phyloP scores from a whole-genome alignment of 345 rosid species.

The Lepidium sativum region DNA sequence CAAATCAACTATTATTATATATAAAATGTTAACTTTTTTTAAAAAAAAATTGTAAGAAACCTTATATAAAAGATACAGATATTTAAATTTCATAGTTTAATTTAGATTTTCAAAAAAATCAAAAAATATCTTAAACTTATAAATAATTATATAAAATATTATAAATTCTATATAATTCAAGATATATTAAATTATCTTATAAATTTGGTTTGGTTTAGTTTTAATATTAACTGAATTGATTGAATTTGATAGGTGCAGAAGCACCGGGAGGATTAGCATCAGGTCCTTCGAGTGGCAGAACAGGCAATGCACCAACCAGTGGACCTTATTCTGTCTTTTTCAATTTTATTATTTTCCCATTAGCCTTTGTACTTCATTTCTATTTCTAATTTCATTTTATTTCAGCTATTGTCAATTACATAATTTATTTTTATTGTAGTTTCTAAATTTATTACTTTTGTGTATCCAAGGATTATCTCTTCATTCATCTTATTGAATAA shows the following conservation, averaged over 20 bases:
- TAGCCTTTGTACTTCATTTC: constrained; percentile 9
- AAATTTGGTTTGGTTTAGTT: too few relatives aligned
- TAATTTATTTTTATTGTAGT: neutral
- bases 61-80: too few relatives aligned
- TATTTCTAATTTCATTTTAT: neutral
- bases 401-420: neutral
- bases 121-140: too few relatives aligned
- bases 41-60: too few relatives aligned
- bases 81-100: too few relatives aligned
- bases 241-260: constrained; percentile 6
- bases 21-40: too few relatives aligned
- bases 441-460: neutral
- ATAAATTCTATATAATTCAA: too few relatives aligned
- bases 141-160: too few relatives aligned
- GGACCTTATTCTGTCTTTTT: constrained; percentile 8
- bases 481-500: constrained; percentile 17
- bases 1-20: too few relatives aligned
- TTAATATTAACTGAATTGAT: neutral
- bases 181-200: too few relatives aligned
- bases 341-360: neutral
- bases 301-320: constrained; percentile 2
- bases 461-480: constrained; percentile 1
- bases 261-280: constrained; percentile 13
- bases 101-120: too few relatives aligned
- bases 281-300: neutral